Evolutionary conservation across 2,329 filamentous ascomycete species (phyloP), one percentile per base, ranked within the genome.

Genomic region (Sphaerostilbella broomeana): DNA sequence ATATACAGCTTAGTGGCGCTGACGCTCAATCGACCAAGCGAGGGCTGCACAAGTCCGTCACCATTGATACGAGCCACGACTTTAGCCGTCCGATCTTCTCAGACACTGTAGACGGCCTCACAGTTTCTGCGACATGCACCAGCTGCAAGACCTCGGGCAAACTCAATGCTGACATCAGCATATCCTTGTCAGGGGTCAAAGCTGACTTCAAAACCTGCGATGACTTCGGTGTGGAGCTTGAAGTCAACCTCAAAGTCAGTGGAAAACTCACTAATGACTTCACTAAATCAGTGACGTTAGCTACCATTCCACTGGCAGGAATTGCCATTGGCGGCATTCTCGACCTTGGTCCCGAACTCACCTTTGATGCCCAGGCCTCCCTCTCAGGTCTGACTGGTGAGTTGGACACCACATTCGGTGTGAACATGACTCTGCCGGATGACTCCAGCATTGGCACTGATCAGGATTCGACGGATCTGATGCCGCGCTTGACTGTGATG

Each of bases 281-380:
- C 5, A 38, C 40, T n/a, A 15, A 19, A 19, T 33, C 9, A 22
- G 25, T 37, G 21, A 33, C 30, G 18, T 25, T 43, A 2, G 32
- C 38, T 22, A 40, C 31, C 10, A 35, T 41, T 3, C 32, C 42
- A 10, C 27, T 44, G n/a, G 33, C 31, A 6, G 37, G 37, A 17
- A 36, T 44, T 33, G 28, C 28, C 27, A 35, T 44, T 12, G 31
- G 31, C 6, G 33, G 25, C 18, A 28, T 44, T n/a, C 38, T 36
- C 32, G 33, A 40, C 22, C 28, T 44, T 9, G 38, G 37, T 2
- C 42, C 42, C n/a, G 17, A 44, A 19, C 30, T 44, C 18, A 36
- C 12, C 32, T 16, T 44, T 11, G 33, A 26, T 10, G 38, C 32
- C 26, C 24, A 37, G 6, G 42, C 42, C 13, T 15, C 10, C 27